phyloP scores from a whole-genome alignment of 345 rosid genomes.

The Anastatica hierochuntica region DNA sequence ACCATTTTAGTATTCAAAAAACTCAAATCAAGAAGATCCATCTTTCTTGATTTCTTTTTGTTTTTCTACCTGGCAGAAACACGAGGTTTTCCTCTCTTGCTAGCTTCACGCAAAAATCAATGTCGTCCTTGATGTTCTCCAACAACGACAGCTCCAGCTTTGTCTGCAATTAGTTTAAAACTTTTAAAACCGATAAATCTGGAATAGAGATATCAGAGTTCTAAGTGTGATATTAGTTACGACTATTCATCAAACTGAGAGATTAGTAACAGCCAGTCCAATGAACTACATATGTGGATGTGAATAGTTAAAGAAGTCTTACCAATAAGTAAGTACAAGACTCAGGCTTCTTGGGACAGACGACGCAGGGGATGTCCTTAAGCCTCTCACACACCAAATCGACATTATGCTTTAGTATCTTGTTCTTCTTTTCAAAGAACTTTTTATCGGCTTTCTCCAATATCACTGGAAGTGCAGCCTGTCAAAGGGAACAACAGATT shows the following conservation, averaged over 20 bases:
- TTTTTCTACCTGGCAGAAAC: slow-evolving; percentile 59
- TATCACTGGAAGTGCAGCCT: slow-evolving; percentile 65
- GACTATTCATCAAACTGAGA: too few species aligned
- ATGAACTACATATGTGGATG: not conserved
- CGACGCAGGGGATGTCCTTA: slow-evolving; percentile 49
- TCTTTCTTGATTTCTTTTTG: not conserved
- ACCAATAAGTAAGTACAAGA: slow-evolving; percentile 69
- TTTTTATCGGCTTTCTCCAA: slow-evolving; percentile 47
- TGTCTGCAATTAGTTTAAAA: slow-evolving; percentile 39
- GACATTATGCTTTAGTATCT: slow-evolving; percentile 38
- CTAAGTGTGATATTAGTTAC: too few species aligned
- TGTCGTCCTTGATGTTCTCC: slow-evolving; percentile 52
- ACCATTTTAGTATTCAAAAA: slow-evolving; percentile 1
- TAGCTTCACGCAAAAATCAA: slow-evolving; percentile 56
- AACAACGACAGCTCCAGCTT: slow-evolving; percentile 43
- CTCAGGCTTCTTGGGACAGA: slow-evolving; percentile 53
- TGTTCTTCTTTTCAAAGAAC: slow-evolving; percentile 43
- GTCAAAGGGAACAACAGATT: too few species aligned
- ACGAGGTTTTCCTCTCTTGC: slow-evolving; percentile 62
- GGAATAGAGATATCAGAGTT: too few species aligned
- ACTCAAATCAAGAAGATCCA: not conserved
- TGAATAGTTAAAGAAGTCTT: not conserved
- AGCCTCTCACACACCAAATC: slow-evolving; percentile 39
- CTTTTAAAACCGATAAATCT: too few species aligned
- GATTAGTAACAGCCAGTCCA: not conserved